Conservation (phyloP, 202 grass and related monocot genomes). For the Schoenoplectus tabernaemontani region DNA sequence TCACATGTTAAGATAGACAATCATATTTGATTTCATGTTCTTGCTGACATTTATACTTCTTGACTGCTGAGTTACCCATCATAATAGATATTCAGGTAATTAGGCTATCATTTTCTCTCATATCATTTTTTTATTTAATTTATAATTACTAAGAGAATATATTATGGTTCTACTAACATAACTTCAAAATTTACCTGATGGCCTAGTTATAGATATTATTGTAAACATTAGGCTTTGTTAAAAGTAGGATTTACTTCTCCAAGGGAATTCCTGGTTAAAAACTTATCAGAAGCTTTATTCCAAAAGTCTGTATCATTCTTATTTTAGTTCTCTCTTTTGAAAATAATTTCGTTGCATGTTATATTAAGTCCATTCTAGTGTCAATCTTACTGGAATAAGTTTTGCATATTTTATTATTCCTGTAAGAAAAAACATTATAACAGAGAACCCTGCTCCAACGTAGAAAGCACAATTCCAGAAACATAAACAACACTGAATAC, state of each 20-base stretch:
- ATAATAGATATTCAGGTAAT: constrained; percentile 21
- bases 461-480: background rate
- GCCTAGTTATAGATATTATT: background rate
- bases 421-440: background rate
- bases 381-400: background rate
- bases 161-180: background rate
- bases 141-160: background rate
- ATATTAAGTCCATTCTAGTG: background rate
- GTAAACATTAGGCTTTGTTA: constrained; percentile 1
- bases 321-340: background rate
- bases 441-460: background rate
- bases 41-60: constrained; percentile 31
- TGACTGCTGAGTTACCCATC: background rate
- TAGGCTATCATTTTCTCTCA: background rate
- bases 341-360: background rate
- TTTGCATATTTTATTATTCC: background rate
- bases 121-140: background rate
- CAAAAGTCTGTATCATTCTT: constrained; percentile 5
- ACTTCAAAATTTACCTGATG: background rate
- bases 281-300: constrained; percentile 6
- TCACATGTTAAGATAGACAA: constrained; percentile 8
- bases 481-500: background rate
- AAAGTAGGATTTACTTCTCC: background rate
- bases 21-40: constrained; percentile 40
- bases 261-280: background rate